Evolutionary conservation across 1,284 basidiomycete genomes (phyloP), one percentile per base, ranked within the genome.

Genomic region (Ustilago cynodontis): DNA sequence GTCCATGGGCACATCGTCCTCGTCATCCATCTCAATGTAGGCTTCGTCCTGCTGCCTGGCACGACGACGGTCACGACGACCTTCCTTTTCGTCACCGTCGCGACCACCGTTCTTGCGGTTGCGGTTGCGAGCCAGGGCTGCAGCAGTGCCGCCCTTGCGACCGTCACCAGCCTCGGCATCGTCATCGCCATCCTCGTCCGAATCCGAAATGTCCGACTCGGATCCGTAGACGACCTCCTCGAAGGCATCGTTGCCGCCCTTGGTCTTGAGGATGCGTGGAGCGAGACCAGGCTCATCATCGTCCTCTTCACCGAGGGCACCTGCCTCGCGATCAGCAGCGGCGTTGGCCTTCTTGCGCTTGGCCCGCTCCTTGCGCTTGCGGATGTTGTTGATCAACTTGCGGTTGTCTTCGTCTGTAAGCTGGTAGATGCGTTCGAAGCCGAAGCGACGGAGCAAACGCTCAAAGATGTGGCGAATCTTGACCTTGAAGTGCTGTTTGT

Each of bases 401-500:
- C 93, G 93, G 71, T 88, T 86, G 20, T 92, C 91, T 31, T 93
- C 92, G 72, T 90, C 92, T 3, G 76, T 77, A 9, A 88, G 87
- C 53, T 83, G 77, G 71, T 88, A 88, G 7, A 99, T 91, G 22
- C 92, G 91, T 56, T 95, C 91, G 88, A 91, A 97, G 0, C 92
- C 93, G 83, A 98, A 97, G 71, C 95, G 90, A 70, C 96, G 89
- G 73, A 99, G 90, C 90, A 99, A 91, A 52, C 97, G 91, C 88
- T 99, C 97, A 80, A 99, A 94, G 68, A 99, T 95, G 87, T 98
- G 95, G 51, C 94, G 91, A 14, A 98, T 94, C 88, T 98, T 98
- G 62, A 90, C 89, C 87, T 99, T 99, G 90, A 99, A 99, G 86
- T 98, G 96, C 85, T 99, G 98, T 86, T 96, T 96, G 88, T 99